Evolutionary conservation across 495 filamentous ascomycete species (phyloP).

Genomic region (Wilcoxina mikolae): DNA sequence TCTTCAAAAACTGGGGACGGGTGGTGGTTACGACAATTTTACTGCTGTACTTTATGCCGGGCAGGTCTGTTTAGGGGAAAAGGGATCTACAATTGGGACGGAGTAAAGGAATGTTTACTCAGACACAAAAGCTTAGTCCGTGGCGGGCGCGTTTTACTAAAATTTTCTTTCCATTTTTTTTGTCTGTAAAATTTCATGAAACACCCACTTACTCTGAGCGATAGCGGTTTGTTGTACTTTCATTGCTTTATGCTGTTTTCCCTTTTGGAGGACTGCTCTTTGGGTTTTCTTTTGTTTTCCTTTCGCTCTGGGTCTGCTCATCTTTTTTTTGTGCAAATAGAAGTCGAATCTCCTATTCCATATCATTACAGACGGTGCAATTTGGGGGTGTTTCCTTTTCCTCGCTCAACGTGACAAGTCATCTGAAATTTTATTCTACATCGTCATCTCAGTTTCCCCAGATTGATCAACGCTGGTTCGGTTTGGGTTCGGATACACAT

Average conservation of each 20-base stretch:
- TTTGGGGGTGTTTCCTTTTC: not conserved
- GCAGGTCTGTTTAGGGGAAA: not conserved
- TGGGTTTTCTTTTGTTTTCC: not conserved
- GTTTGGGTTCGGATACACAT: not conserved
- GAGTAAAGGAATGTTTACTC: slow-evolving; percentile 9
- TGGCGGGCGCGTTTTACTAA: too few relatives aligned
- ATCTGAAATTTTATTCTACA: not conserved
- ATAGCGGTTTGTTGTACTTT: not conserved
- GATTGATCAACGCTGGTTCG: not conserved
- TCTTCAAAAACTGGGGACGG: slow-evolving; percentile 8
- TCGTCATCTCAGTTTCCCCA: not conserved
- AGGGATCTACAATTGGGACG: not conserved
- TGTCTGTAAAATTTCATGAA: too few relatives aligned
- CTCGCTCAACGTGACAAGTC: not conserved
- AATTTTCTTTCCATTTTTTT: too few relatives aligned
- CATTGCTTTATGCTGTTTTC: not conserved
- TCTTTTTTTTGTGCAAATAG: not conserved
- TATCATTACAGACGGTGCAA: too few relatives aligned
- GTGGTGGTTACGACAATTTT: slow-evolving; percentile 11
- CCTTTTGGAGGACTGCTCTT: not conserved
- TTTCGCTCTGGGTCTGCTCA: too few relatives aligned
- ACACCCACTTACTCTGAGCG: not conserved
- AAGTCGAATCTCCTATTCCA: not conserved
- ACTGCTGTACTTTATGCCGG: slow-evolving; percentile 11
- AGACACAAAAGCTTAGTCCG: slow-evolving; percentile 11